Conservation (phyloP, 2,329 filamentous ascomycete species). For the Arthrinium phaeospermum region DNA sequence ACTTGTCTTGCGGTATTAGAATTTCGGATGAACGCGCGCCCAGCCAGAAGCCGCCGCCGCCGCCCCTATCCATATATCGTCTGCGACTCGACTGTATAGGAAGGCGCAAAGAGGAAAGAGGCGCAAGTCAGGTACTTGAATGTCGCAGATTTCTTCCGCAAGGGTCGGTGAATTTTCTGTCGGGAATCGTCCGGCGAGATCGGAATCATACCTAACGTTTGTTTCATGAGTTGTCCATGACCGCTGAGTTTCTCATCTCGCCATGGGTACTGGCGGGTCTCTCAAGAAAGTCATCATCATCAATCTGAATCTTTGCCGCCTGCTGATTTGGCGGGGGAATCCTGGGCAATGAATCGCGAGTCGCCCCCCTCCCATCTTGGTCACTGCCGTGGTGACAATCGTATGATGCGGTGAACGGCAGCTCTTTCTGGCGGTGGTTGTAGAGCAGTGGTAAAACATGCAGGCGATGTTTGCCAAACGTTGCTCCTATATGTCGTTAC, state of each 20-base stretch:
- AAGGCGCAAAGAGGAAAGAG: not conserved
- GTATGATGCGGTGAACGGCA: not conserved
- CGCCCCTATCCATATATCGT: constrained; percentile 10
- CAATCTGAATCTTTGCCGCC: not conserved
- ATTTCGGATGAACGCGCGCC: not conserved
- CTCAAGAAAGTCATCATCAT: not conserved
- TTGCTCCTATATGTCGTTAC: not conserved
- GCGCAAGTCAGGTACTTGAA: not conserved
- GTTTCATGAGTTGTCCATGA: constrained; percentile 10
- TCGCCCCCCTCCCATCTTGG: not conserved
- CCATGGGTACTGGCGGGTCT: not conserved
- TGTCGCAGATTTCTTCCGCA: not conserved
- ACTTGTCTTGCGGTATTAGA: not conserved
- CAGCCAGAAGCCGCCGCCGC: not conserved
- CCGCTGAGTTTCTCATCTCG: not conserved
- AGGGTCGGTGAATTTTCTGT: constrained; percentile 4
- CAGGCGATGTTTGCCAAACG: not conserved
- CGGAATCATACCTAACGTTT: not conserved
- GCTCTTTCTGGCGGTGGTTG: not conserved
- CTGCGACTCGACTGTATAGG: not conserved
- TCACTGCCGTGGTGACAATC: not conserved
- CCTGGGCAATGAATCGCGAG: not conserved
- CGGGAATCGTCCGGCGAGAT: not conserved
- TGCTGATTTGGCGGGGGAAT: not conserved
- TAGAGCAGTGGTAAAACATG: constrained; percentile 6